phyloP scores from a whole-genome alignment of 2,329 filamentous ascomycete species.

The Fusarium phyllophilum region DNA sequence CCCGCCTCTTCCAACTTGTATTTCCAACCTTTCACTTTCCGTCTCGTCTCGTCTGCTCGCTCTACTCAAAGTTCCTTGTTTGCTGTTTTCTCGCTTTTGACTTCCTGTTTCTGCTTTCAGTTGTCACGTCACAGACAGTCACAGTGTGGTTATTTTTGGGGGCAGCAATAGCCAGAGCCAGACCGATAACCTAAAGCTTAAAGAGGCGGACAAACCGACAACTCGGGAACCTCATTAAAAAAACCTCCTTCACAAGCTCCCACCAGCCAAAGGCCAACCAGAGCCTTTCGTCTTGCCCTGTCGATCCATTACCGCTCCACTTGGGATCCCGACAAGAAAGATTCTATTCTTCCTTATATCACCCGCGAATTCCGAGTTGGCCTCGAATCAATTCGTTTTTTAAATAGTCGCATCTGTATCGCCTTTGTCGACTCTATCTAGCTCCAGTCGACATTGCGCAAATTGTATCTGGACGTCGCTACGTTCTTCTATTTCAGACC shows the following conservation, averaged over 20 bases:
- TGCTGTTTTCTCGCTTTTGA: conserved; percentile 11
- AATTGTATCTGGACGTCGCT: neutral
- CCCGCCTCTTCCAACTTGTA: conserved; percentile 3
- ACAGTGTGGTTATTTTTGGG: conserved; percentile 8
- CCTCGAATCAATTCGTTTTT: conserved; percentile 25
- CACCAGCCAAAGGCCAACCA: conserved; percentile 7
- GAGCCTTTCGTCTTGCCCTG: conserved; percentile 31
- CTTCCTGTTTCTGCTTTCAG: conserved; percentile 3
- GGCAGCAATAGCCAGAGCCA: neutral
- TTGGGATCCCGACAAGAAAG: conserved; percentile 13
- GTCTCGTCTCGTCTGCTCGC: neutral
- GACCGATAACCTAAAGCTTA: conserved; percentile 22
- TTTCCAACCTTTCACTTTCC: neutral
- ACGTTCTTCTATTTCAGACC: conserved; percentile 27
- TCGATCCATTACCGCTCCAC: conserved; percentile 38
- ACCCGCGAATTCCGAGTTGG: conserved; percentile 2
- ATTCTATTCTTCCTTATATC: conserved; percentile 19
- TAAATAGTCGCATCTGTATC: neutral
- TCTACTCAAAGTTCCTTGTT: neutral
- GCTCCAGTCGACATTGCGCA: conserved; percentile 4
- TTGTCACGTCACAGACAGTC: conserved; percentile 11
- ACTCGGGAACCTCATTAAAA: conserved; percentile 4
- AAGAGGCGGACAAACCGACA: conserved; percentile 12
- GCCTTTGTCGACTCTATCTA: conserved; percentile 16
- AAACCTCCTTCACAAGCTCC: conserved; percentile 11